Evolutionary conservation across 2,329 filamentous ascomycete genomes (phyloP).

Genomic region (Teratosphaeria zuluensis): DNA sequence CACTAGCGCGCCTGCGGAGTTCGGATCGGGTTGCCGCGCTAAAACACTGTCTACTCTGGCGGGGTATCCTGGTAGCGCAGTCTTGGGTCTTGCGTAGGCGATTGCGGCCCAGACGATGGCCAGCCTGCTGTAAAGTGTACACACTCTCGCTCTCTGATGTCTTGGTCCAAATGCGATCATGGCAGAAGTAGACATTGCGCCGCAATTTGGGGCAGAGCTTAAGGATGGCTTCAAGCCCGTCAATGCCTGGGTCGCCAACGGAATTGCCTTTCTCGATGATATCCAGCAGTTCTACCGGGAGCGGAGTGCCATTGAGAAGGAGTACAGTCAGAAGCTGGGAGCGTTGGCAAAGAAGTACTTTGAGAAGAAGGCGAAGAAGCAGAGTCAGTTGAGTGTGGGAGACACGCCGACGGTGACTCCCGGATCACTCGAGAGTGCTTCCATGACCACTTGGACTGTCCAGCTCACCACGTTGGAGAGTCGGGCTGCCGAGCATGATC

Average conservation of each 20-base stretch:
- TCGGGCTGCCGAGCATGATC: conserved; percentile 80
- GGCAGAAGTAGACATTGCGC: conserved; percentile 72
- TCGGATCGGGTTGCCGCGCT: not conserved
- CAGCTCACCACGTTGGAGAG: conserved; percentile 85
- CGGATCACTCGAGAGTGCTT: conserved; percentile 90
- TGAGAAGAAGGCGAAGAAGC: conserved; percentile 91
- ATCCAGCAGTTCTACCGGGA: conserved; percentile 97
- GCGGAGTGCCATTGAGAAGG: conserved; percentile 87
- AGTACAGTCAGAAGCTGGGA: conserved; percentile 83
- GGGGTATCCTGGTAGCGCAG: not conserved
- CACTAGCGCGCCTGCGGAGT: not conserved
- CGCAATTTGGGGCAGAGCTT: conserved; percentile 85
- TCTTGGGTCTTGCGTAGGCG: not conserved
- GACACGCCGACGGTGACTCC: conserved; percentile 89
- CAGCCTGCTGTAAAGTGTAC: not conserved
- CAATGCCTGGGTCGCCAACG: conserved; percentile 79
- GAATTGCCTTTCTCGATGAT: conserved; percentile 91
- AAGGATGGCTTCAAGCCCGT: conserved; percentile 98
- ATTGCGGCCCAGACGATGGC: not conserved
- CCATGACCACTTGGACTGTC: conserved; percentile 91
- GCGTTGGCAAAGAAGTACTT: conserved; percentile 91
- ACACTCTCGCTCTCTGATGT: not conserved
- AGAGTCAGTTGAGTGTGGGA: conserved; percentile 78
- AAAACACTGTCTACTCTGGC: not conserved
- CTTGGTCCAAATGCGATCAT: conserved; percentile 38